Percentiles rank a stretch among this genome's conserved stretches.
Evolutionary conservation across 2,329 filamentous ascomycete species (phyloP).

Genomic region (Stachybotrys echinatus): DNA sequence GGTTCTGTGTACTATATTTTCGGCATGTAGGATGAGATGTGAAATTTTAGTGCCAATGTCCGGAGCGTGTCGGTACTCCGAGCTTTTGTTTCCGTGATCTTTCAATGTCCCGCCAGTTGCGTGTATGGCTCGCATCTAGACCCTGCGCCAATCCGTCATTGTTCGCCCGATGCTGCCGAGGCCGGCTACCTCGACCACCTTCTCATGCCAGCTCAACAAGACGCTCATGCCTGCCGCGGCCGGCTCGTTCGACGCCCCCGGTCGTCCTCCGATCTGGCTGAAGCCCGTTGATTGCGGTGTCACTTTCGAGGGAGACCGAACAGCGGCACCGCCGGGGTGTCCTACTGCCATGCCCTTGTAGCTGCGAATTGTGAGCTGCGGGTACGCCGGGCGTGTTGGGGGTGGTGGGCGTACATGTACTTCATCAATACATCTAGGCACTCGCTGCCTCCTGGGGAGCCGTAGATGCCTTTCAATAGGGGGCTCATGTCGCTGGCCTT

Average conservation of each 20-base stretch:
- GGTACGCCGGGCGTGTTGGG: background rate
- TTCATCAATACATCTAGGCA: conserved; percentile 93
- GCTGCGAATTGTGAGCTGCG: conserved; percentile 35
- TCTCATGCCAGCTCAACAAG: conserved; percentile 96
- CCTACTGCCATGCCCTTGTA: conserved; percentile 81
- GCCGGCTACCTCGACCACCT: conserved; percentile 90
- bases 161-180: conserved; percentile 86
- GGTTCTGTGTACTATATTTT: conserved; percentile 1
- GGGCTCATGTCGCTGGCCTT: conserved; percentile 94
- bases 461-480: conserved; percentile 76
- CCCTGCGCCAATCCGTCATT: conserved; percentile 94
- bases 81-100: background rate
- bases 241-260: conserved; percentile 54
- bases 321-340: conserved; percentile 32
- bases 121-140: conserved; percentile 12
- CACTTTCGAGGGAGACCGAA: conserved; percentile 38
- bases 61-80: background rate
- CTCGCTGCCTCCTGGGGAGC: conserved; percentile 73
- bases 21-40: too few relatives aligned
- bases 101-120: background rate
- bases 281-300: conserved; percentile 79
- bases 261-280: conserved; percentile 64
- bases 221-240: conserved; percentile 93
- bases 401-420: conserved; percentile 66
- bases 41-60: too few relatives aligned